A percentile compares a stretch with the other conserved stretches of the same genome.
Conservation (phyloP, 2,329 filamentous ascomycete species). For the Colletotrichum plurivorum region DNA sequence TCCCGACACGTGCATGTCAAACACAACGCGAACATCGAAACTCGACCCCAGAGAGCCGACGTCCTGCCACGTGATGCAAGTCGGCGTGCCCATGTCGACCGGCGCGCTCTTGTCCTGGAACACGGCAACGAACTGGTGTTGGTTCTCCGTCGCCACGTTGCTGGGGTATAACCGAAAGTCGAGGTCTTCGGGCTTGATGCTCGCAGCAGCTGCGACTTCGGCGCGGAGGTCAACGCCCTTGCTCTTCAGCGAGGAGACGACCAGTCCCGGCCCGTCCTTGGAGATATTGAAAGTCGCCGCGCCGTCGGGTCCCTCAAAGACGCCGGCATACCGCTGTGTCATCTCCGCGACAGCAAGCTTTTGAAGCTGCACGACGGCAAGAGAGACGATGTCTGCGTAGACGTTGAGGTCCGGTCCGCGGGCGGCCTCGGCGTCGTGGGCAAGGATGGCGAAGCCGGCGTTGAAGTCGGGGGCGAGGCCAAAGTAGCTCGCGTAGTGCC, state of each 20-base stretch:
- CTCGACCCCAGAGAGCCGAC: conserved; percentile 20
- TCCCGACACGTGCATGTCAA: conserved; percentile 2
- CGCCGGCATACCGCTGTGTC: conserved; percentile 40
- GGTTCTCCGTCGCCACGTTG: conserved; percentile 42
- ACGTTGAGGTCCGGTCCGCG: conserved; percentile 50
- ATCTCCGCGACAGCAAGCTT: conserved; percentile 40
- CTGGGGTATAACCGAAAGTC: conserved; percentile 51
- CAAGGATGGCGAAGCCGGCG: conserved; percentile 51
- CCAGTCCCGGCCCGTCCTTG: conserved; percentile 45
- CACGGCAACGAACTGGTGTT: conserved; percentile 48
- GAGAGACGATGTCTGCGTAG: conserved; percentile 50
- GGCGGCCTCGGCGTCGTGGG: conserved; percentile 46
- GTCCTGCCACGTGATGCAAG: conserved; percentile 49
- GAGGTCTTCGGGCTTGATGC: conserved; percentile 42
- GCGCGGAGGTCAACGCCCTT: conserved; percentile 41
- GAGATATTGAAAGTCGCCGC: conserved; percentile 19
- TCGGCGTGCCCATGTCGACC: conserved; percentile 50
- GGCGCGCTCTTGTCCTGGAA: conserved; percentile 49
- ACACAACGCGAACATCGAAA: conserved; percentile 16
- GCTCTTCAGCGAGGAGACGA: conserved; percentile 42
- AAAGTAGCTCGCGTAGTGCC: conserved; percentile 48
- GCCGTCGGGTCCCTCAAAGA: conserved; percentile 12
- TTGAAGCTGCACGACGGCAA: conserved; percentile 39
- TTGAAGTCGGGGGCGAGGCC: conserved; percentile 45
- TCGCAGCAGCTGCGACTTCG: conserved; percentile 41